These are phyloP conservation scores for Graphiopsis chlorocephala DNA, from an alignment of 2,329 filamentous ascomycete genomes.

Conservation along the genomic window DNA sequence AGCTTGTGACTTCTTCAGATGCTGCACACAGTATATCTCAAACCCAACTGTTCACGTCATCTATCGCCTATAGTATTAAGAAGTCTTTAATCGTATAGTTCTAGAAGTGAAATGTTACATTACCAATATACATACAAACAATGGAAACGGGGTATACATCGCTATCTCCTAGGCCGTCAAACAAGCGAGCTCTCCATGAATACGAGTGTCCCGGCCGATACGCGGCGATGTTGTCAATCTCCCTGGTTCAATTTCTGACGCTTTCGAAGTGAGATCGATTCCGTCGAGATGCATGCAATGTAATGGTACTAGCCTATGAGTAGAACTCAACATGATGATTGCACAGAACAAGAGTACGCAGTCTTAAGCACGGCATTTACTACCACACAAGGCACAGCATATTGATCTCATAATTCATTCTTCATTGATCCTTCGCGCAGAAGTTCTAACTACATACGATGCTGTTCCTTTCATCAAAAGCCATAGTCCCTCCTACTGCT, in stretches of 20 bases:
- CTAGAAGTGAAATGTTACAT: too few species aligned
- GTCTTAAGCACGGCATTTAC: not conserved
- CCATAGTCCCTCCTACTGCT: not conserved
- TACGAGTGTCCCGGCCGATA: not conserved
- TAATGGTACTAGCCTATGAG: not conserved
- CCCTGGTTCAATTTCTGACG: not conserved
- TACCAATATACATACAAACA: not conserved
- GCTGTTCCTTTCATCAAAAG: not conserved
- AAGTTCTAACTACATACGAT: not conserved
- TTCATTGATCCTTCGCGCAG: conserved; percentile 7
- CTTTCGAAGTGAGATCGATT: too few species aligned
- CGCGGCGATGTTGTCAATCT: not conserved
- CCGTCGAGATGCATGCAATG: not conserved
- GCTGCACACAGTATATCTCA: too few species aligned
- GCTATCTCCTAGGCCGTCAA: not conserved
- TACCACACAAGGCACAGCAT: not conserved
- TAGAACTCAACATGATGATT: not conserved
- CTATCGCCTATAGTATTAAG: too few species aligned
- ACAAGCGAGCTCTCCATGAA: not conserved
- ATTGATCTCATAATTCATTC: not conserved
- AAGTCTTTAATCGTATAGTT: too few species aligned
- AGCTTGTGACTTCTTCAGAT: too few species aligned
- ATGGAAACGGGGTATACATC: not conserved
- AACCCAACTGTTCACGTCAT: too few species aligned
- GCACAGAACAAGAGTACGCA: not conserved